These are phyloP conservation scores for Venturia pyrina DNA, from an alignment of 2,329 filamentous ascomycete genomes.

Conservation along the genomic window DNA sequence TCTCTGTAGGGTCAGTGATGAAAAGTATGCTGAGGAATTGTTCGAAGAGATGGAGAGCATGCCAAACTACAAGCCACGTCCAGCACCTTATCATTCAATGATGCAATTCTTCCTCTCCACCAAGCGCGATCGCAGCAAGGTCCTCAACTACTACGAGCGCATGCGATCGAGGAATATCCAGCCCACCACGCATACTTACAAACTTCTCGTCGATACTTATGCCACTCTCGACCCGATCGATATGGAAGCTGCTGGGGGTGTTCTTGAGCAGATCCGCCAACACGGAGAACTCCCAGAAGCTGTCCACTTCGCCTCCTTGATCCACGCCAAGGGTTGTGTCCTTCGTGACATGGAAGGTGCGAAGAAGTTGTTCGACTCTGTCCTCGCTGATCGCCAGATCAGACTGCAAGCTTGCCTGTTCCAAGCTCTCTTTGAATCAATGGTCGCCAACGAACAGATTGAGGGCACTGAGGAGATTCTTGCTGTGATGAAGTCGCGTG, in stretches of 20 bases:
- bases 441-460: conserved; percentile 90
- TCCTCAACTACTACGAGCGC: conserved; percentile 86
- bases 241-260: conserved; percentile 75
- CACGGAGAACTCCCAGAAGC: conserved; percentile 72
- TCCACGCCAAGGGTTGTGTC: conserved; percentile 92
- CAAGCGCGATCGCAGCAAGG: conserved; percentile 91
- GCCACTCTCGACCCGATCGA: conserved; percentile 87
- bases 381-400: conserved; percentile 58
- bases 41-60: conserved; percentile 99
- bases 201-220: conserved; percentile 90
- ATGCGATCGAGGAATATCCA: conserved; percentile 82
- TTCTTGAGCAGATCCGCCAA: conserved; percentile 67
- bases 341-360: conserved; percentile 84
- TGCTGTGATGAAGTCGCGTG: conserved; percentile 59
- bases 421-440: conserved; percentile 92
- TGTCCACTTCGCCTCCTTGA: conserved; percentile 90
- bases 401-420: conserved; percentile 77
- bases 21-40: conserved; percentile 93
- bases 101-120: conserved; percentile 99
- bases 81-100: conserved; percentile 97
- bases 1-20: conserved; percentile 90
- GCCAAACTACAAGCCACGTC: conserved; percentile 96
- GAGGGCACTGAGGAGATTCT: conserved; percentile 60
- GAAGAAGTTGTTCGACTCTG: conserved; percentile 68
- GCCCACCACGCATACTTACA: conserved; percentile 93